These are phyloP conservation scores for Cyphellophora europaea DNA, from an alignment of 2,329 filamentous ascomycete genomes.

Conservation along the genomic window DNA sequence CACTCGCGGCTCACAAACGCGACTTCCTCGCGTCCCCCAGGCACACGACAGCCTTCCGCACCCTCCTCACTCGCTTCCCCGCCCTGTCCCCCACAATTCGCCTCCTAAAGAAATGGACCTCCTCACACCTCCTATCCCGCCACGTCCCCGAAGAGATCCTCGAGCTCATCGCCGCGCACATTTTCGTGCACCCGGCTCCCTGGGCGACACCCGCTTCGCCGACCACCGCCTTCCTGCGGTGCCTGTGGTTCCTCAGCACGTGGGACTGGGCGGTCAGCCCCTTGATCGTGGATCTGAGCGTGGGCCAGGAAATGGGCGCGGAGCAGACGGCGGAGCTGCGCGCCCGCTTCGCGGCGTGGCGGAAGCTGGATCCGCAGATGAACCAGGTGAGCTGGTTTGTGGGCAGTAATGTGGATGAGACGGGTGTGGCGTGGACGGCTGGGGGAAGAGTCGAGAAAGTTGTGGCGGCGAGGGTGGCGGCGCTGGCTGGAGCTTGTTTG, in stretches of 20 bases:
- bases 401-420: slow-evolving; percentile 67
- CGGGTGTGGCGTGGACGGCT: slow-evolving; percentile 73
- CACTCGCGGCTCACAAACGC: slow-evolving; percentile 62
- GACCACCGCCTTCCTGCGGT: slow-evolving; percentile 71
- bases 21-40: slow-evolving; percentile 63
- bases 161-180: slow-evolving; percentile 69
- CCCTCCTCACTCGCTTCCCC: slow-evolving; percentile 69
- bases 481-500: slow-evolving; percentile 67
- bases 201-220: slow-evolving; percentile 70
- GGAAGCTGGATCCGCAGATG: slow-evolving; percentile 80
- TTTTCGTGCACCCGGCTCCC: slow-evolving; percentile 73
- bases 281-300: slow-evolving; percentile 63
- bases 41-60: slow-evolving; percentile 72
- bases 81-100: slow-evolving; percentile 75
- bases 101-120: slow-evolving; percentile 83
- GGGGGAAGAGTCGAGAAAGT: slow-evolving; percentile 64
- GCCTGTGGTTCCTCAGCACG: slow-evolving; percentile 65
- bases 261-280: slow-evolving; percentile 91
- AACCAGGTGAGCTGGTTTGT: slow-evolving; percentile 74
- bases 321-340: slow-evolving; percentile 27
- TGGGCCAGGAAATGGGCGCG: slow-evolving; percentile 49
- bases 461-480: slow-evolving; percentile 72
- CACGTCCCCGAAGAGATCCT: slow-evolving; percentile 74
- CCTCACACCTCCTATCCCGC: slow-evolving; percentile 64
- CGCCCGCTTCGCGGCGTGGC: slow-evolving; percentile 71